Percentiles rank a stretch among this genome's conserved stretches.
These are phyloP conservation scores for Malassezia caprae DNA, from an alignment of 1,284 basidiomycete species.

Conservation along the genomic window DNA sequence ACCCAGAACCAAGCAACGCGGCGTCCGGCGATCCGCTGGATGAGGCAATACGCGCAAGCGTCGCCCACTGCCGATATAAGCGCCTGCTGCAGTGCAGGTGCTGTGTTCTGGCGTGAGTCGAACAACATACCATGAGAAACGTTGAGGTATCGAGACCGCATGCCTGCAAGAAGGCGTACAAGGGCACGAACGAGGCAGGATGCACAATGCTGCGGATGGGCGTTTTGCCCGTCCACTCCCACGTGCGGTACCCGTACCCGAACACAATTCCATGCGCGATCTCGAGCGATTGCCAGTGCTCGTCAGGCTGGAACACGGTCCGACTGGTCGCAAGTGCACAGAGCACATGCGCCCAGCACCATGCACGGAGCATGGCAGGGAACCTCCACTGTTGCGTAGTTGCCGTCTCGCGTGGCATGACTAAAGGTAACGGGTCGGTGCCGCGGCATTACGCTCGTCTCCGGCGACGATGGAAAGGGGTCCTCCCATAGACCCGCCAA, in stretches of 20 bases:
- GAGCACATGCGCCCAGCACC: background rate
- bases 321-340: constrained; percentile 26
- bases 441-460: background rate
- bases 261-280: constrained; percentile 79
- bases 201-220: constrained; percentile 48
- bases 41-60: constrained; percentile 60
- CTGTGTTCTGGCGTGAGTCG: constrained; percentile 5
- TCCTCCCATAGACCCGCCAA: background rate
- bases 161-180: constrained; percentile 61
- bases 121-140: constrained; percentile 26
- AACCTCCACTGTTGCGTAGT: background rate
- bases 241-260: constrained; percentile 81
- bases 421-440: background rate
- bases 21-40: constrained; percentile 57
- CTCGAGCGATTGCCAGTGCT: constrained; percentile 90
- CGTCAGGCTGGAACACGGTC: constrained; percentile 94
- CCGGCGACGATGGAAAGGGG: background rate
- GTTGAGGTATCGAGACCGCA: constrained; percentile 52
- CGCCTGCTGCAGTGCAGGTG: constrained; percentile 57
- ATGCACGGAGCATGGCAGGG: background rate
- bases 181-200: constrained; percentile 59
- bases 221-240: constrained; percentile 67
- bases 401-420: background rate
- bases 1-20: constrained; percentile 52
- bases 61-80: constrained; percentile 71